Base-by-base conservation (phyloP, 2,329 filamentous ascomycete genomes). In the Orbilia oligospora region DNA sequence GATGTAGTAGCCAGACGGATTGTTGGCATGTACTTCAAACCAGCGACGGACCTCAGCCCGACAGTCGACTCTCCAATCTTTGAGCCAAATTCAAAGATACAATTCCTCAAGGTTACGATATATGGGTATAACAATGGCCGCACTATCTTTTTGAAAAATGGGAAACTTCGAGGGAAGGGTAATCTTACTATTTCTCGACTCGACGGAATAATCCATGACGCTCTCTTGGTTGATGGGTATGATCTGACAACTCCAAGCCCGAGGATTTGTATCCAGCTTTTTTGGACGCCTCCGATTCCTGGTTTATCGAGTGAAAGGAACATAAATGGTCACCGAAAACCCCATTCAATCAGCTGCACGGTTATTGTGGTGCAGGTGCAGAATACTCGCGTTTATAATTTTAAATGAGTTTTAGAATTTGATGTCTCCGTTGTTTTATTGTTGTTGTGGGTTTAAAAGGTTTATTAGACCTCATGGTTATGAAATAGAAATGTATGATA, bases 151-250 rank as follows among this genome's bases (percentile, higher is more conserved):
- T 24, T 51, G 14, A 2, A 2, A 6, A 51, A 24, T 3, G 48
- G 22, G 5, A 51, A 24, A 24, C 30, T 58, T n/a, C 16, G 12
- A 38, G 53, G 53, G 5, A 58, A 22, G 18, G 30, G 22, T 1
- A 58, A 58, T 41, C 18, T 38, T 30, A 58, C 27, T 3, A 14
- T 58, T 5, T 5, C 5, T 30, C 12, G 6, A 5, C 4, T 58
- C n/a, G 53, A 58, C 24, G 18, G 30, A 38, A 58, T 58, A 4
- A 12, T 58, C 14, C 30, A 38, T 14, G 53, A 58, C 30, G 33
- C 30, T 12, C n/a, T 58, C 8, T 4, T 16, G 30, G 30, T 10
- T n/a, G 8, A 58, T 20, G 16, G 12, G 14, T 18, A 55, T 10
- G 14, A 55, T 22, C 33, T 51, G 3, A 4, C 2, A 16, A 3